These are phyloP conservation scores for Platismatia glauca DNA, from an alignment of 495 filamentous ascomycete genomes.

Conservation along the genomic window DNA sequence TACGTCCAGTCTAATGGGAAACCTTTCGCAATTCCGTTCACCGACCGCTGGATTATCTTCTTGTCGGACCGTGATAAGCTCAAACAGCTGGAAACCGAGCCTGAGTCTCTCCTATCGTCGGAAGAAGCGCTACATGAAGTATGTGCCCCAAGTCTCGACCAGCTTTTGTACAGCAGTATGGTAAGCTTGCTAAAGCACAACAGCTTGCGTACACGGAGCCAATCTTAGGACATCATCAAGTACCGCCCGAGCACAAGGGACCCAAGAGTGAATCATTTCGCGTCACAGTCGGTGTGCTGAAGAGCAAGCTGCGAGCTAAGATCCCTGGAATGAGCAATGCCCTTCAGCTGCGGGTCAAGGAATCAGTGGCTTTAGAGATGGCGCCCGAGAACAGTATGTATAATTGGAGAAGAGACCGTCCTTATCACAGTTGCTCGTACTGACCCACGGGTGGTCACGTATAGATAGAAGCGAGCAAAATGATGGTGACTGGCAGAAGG, in stretches of 20 bases:
- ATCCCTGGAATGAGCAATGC: slow-evolving; percentile 15
- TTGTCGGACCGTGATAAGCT: slow-evolving; percentile 16
- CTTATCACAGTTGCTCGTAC: background rate
- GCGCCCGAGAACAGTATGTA: background rate
- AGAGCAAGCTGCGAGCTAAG: slow-evolving; percentile 17
- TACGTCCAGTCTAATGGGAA: slow-evolving; percentile 18
- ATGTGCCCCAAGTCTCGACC: background rate
- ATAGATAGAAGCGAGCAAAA: background rate
- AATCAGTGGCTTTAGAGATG: slow-evolving; percentile 19
- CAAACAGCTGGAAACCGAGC: slow-evolving; percentile 14
- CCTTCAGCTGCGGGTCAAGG: slow-evolving; percentile 10
- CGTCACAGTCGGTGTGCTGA: slow-evolving; percentile 17
- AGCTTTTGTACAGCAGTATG: background rate
- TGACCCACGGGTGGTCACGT: background rate
- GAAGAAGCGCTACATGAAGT: slow-evolving; percentile 21
- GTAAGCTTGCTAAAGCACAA: background rate
- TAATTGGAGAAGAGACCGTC: background rate
- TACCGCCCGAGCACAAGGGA: slow-evolving; percentile 16
- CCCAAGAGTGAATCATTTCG: slow-evolving; percentile 8
- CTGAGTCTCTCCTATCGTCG: slow-evolving; percentile 16
- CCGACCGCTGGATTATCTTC: slow-evolving; percentile 24
- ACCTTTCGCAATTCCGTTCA: slow-evolving; percentile 24
- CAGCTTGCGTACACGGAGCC: slow-evolving; percentile 20
- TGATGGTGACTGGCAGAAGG: slow-evolving; percentile 5
- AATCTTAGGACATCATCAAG: slow-evolving; percentile 19